phyloP scores from a whole-genome alignment of 179 eudicot species.

The Vitellaria paradoxa region DNA sequence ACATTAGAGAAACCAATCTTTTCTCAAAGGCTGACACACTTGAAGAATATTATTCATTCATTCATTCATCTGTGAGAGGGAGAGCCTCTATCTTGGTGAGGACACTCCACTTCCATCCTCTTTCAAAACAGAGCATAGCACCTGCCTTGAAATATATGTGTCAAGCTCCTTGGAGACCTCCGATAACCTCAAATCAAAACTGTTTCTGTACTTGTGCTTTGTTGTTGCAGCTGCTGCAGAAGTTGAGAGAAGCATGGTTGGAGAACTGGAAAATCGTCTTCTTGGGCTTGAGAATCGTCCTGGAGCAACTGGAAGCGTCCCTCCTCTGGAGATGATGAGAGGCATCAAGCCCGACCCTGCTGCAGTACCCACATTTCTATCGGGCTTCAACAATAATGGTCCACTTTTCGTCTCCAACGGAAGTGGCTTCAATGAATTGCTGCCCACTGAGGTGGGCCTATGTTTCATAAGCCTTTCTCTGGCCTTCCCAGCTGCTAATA shows the following conservation, averaged over 20 bases:
- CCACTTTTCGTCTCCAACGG: constrained; percentile 80
- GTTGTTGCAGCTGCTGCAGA: constrained; percentile 19
- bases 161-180: constrained; percentile 82
- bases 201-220: constrained; percentile 52
- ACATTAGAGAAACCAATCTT: neutral
- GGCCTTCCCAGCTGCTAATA: constrained; percentile 71
- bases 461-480: constrained; percentile 53
- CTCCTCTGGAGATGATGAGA: constrained; percentile 28
- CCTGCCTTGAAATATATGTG: constrained; percentile 77
- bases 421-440: constrained; percentile 56
- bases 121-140: constrained; percentile 60
- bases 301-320: constrained; percentile 41
- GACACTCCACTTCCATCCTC: constrained; percentile 52
- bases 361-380: constrained; percentile 19
- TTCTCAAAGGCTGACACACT: constrained; percentile 42
- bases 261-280: constrained; percentile 74
- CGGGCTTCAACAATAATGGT: constrained; percentile 32
- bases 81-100: constrained; percentile 36
- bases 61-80: too few relatives aligned
- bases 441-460: constrained; percentile 27
- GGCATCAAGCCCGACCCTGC: constrained; percentile 32
- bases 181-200: constrained; percentile 73
- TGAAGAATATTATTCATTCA: neutral
- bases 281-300: constrained; percentile 75
- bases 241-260: constrained; percentile 23